Conservation (phyloP, 192 early-diverging fungal species). For the Mortierella hygrophila region DNA sequence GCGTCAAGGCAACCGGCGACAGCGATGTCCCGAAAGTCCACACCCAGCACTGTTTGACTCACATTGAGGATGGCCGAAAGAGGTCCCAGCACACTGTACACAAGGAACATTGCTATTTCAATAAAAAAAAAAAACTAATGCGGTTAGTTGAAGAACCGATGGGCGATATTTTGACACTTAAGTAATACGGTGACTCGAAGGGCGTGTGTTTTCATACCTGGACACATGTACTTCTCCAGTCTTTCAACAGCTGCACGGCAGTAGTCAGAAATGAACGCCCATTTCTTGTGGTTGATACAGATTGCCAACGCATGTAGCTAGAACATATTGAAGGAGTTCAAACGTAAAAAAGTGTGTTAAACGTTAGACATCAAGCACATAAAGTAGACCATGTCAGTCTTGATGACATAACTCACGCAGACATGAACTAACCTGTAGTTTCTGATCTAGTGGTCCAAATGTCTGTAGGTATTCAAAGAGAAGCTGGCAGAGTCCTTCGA, state of each 20-base stretch:
- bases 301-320: slow-evolving; percentile 40
- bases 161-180: neutral
- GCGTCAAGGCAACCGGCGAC: slow-evolving; percentile 26
- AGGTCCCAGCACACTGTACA: slow-evolving; percentile 39
- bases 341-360: neutral
- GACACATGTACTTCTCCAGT: slow-evolving; percentile 16
- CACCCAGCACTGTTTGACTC: slow-evolving; percentile 15
- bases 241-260: slow-evolving; percentile 27
- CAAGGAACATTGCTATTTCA: slow-evolving; percentile 38
- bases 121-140: neutral
- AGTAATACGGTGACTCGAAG: neutral
- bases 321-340: neutral
- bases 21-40: slow-evolving; percentile 39
- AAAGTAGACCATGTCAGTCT: neutral
- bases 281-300: slow-evolving; percentile 36
- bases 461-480: slow-evolving; percentile 9
- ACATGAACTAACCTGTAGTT: slow-evolving; percentile 28
- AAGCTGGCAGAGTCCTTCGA: slow-evolving; percentile 20
- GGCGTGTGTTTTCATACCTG: slow-evolving; percentile 12
- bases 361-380: neutral
- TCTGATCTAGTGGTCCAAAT: slow-evolving; percentile 29
- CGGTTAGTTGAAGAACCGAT: neutral
- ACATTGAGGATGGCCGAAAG: slow-evolving; percentile 22
- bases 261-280: slow-evolving; percentile 42
- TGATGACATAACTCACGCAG: neutral